Percentiles rank a stretch among this genome's conserved stretches.
Evolutionary conservation across 768 basidiomycete genomes (phyloP).

Genomic region (Pisolithus albus): DNA sequence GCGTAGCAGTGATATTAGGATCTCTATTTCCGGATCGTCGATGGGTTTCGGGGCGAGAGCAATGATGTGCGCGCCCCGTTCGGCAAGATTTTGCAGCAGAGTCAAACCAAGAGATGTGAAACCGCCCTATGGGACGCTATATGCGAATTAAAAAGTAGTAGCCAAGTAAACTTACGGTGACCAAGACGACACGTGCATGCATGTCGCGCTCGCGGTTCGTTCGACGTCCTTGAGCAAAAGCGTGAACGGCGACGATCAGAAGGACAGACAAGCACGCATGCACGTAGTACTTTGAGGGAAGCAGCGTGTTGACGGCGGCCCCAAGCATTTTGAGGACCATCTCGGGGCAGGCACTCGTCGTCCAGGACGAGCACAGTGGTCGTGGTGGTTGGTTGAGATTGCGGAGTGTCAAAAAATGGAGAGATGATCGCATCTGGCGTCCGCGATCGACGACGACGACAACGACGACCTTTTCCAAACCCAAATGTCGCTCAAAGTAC

Average conservation of each 20-base stretch:
- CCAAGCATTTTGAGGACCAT: slow-evolving; percentile 53
- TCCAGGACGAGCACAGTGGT: not conserved
- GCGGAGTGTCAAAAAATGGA: not conserved
- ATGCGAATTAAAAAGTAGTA: not conserved
- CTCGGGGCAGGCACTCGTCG: not conserved
- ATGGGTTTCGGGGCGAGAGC: slow-evolving; percentile 60
- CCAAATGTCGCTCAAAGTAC: slow-evolving; percentile 88
- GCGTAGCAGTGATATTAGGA: slow-evolving; percentile 62
- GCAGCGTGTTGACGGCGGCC: slow-evolving; percentile 32
- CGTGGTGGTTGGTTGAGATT: not conserved
- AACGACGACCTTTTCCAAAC: too few species aligned
- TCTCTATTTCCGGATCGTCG: slow-evolving; percentile 39
- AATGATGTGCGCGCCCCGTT: slow-evolving; percentile 74
- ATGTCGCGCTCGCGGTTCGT: slow-evolving; percentile 70
- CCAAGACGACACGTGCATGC: slow-evolving; percentile 60
- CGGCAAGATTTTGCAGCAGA: slow-evolving; percentile 57
- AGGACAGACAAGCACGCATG: slow-evolving; percentile 44
- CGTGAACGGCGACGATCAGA: slow-evolving; percentile 41
- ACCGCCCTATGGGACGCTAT: slow-evolving; percentile 46
- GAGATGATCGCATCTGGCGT: too few species aligned
- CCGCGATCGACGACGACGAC: too few species aligned
- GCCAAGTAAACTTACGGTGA: slow-evolving; percentile 48
- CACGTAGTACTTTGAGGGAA: slow-evolving; percentile 53
- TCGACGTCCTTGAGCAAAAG: slow-evolving; percentile 61
- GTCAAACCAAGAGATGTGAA: slow-evolving; percentile 71